Evolutionary conservation across 2,329 filamentous ascomycete genomes (phyloP), one percentile per base, ranked within the genome.

Genomic region (Neodidymelliopsis sp.): DNA sequence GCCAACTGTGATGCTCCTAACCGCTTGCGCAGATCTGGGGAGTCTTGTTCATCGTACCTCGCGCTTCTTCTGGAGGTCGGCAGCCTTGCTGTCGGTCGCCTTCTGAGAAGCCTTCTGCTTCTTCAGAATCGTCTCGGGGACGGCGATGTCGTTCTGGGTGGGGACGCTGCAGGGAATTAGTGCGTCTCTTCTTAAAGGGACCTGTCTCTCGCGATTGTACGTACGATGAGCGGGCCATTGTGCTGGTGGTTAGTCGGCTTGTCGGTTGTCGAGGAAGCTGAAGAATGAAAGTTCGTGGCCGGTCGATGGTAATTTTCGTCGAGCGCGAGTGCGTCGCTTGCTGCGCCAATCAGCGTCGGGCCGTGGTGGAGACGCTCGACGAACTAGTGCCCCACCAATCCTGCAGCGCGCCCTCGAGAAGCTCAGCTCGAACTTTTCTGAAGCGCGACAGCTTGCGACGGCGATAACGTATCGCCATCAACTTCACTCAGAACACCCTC

Each of bases 101-200:
- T 97, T 96, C 87, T 97, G 92, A 83, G 97, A 91, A 79, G 86
- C 90, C 92, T 99, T 99, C 84, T 94, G 90, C 91, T 99, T 99
- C 90, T 99, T 99, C 79, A 99, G 89, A 75, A 97, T 89, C 73
- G 94, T 97, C 90, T 99, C 94, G 72, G 94, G 94, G 77, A 97
- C 91, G 78, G 97, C 84, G 79, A 99, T 87, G 80, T 97, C 89
- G 80, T 97, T 90, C 79, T 92, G 81, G 80, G 92, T 94, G 71
- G 94, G 91, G 75, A 96, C 90, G 81, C 86, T 86, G 55, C 3
- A 31, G 4, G 15, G 9, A 0, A 10, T 44, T 38, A 31, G 31
- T 9, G 30, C 5, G 11, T 6, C n/a, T 11, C 2, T 13, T 6
- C 18, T n/a, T n/a, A n/a, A 34, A 10, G 10, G 10, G 6, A 3